phyloP scores from a whole-genome alignment of 2,329 filamentous ascomycete species.

The Mariannaea sp. region DNA sequence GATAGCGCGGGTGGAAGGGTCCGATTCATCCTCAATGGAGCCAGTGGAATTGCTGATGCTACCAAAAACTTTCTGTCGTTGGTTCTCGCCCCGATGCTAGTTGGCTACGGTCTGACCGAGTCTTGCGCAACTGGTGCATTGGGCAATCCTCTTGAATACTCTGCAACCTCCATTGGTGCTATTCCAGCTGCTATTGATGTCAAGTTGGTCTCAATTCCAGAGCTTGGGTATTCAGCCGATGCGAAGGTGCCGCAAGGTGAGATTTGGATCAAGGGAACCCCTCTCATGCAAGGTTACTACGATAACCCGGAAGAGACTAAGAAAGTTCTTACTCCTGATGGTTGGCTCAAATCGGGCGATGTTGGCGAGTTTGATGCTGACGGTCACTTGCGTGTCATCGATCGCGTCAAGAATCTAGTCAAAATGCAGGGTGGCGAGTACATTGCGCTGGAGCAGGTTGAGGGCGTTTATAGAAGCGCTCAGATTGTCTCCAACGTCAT shows the following conservation, averaged over 20 bases:
- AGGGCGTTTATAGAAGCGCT: slow-evolving; percentile 83
- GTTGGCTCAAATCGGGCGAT: slow-evolving; percentile 97
- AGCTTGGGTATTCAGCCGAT: slow-evolving; percentile 81
- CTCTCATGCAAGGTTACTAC: slow-evolving; percentile 79
- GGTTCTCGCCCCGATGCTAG: slow-evolving; percentile 91
- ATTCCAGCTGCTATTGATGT: slow-evolving; percentile 78
- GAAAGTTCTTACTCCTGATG: slow-evolving; percentile 77
- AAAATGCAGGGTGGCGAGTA: slow-evolving; percentile 97
- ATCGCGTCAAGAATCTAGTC: slow-evolving; percentile 97
- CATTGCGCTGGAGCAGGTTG: slow-evolving; percentile 94
- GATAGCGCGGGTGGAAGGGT: slow-evolving; percentile 86
- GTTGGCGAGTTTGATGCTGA: slow-evolving; percentile 85
- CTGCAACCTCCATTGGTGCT: slow-evolving; percentile 75
- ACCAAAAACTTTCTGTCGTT: slow-evolving; percentile 91
- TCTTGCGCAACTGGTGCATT: slow-evolving; percentile 84
- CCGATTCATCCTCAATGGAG: slow-evolving; percentile 91
- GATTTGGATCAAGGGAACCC: slow-evolving; percentile 81
- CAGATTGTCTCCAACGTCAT: slow-evolving; percentile 85
- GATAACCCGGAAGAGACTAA: slow-evolving; percentile 84
- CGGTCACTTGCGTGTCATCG: slow-evolving; percentile 85
- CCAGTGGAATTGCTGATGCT: slow-evolving; percentile 84
- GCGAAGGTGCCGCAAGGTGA: slow-evolving; percentile 85
- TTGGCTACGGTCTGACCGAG: slow-evolving; percentile 93
- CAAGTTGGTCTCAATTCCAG: slow-evolving; percentile 88
- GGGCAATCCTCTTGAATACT: slow-evolving; percentile 85